These are phyloP conservation scores for Daedaleopsis nitida DNA, from an alignment of 768 basidiomycete genomes.

Conservation along the genomic window DNA sequence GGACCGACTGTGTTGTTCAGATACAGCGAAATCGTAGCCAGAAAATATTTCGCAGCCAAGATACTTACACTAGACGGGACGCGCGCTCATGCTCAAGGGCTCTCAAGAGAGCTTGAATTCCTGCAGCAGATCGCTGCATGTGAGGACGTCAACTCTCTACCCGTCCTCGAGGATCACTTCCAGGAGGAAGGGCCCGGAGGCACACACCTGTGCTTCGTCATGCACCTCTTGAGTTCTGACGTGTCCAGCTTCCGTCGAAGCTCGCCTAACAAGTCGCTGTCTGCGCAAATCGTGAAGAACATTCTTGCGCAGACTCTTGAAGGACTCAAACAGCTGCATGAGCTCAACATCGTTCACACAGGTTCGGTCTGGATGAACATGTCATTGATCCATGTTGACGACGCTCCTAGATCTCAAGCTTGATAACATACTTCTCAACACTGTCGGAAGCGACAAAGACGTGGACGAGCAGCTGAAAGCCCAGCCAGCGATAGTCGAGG, in stretches of 20 bases:
- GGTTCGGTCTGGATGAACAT: constrained; percentile 12
- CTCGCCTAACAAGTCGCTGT: constrained; percentile 23
- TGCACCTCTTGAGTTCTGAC: constrained; percentile 22
- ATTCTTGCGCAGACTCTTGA: constrained; percentile 11
- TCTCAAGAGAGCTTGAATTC: constrained; percentile 21
- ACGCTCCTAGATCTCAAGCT: constrained; percentile 19
- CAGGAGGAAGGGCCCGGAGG: constrained; percentile 15
- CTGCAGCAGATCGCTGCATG: constrained; percentile 20
- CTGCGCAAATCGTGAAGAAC: not conserved
- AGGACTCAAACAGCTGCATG: constrained; percentile 20
- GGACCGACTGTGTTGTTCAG: not conserved
- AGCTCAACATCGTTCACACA: constrained; percentile 25
- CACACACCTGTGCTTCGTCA: constrained; percentile 28
- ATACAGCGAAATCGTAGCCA: not conserved
- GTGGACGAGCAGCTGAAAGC: not conserved
- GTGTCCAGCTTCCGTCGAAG: constrained; percentile 22
- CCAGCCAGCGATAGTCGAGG: constrained; percentile 1
- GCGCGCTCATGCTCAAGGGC: not conserved
- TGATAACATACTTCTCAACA: constrained; percentile 30
- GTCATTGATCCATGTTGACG: not conserved
- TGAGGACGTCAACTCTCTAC: constrained; percentile 14
- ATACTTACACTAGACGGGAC: constrained; percentile 28
- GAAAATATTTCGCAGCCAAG: constrained; percentile 26
- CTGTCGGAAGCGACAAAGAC: constrained; percentile 6
- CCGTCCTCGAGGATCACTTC: constrained; percentile 24